Conservation (phyloP, 2,329 filamentous ascomycete species). For the Zopfia rhizophila region DNA sequence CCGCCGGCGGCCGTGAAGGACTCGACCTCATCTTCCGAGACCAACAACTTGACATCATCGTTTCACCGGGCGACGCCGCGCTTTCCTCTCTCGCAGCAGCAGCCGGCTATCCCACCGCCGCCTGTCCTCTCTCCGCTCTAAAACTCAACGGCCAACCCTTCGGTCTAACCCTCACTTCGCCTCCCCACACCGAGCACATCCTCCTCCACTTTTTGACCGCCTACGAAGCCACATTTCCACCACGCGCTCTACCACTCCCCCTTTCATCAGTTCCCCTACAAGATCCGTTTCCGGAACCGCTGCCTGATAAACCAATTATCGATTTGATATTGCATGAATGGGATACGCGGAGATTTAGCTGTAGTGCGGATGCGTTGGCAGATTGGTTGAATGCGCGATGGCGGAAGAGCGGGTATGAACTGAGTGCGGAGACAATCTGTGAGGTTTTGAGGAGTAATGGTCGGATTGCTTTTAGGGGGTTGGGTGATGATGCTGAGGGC, state of each 20-base stretch:
- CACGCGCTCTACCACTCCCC: conserved; percentile 42
- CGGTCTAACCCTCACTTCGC: conserved; percentile 44
- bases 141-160: conserved; percentile 51
- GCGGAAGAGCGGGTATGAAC: conserved; percentile 47
- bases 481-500: conserved; percentile 46
- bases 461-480: conserved; percentile 45
- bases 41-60: conserved; percentile 44
- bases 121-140: conserved; percentile 44
- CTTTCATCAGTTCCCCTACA: conserved; percentile 40
- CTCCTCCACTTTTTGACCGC: conserved; percentile 50
- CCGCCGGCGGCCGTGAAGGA: conserved; percentile 42
- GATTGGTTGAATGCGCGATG: conserved; percentile 48
- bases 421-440: conserved; percentile 47
- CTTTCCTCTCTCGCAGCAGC: conserved; percentile 48
- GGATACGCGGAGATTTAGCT: conserved; percentile 45
- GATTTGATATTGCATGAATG: conserved; percentile 48
- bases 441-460: conserved; percentile 48
- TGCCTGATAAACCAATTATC: conserved; percentile 46
- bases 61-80: conserved; percentile 47
- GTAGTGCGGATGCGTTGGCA: conserved; percentile 44
- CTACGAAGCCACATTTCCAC: conserved; percentile 48
- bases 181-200: conserved; percentile 42
- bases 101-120: conserved; percentile 49
- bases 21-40: conserved; percentile 44
- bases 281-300: conserved; percentile 34